Conservation (phyloP, 2,329 filamentous ascomycete species). For the Colletotrichum brevisporum region DNA sequence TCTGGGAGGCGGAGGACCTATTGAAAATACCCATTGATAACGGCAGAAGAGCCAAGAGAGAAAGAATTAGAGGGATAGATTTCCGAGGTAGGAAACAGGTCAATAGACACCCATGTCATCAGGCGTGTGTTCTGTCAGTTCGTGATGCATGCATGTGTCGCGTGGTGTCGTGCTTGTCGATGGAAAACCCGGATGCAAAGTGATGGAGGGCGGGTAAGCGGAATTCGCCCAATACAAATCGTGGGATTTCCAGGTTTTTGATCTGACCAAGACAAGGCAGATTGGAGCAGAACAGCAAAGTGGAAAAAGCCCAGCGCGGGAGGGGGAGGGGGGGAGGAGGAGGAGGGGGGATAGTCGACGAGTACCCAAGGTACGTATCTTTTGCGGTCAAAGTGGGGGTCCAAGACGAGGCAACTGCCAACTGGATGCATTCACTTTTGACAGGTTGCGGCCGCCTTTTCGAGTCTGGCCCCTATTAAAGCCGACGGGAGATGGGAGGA, state of each 20-base stretch:
- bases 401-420: conserved; percentile 26
- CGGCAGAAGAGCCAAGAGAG: too few relatives aligned
- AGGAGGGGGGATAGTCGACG: not conserved
- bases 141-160: not conserved
- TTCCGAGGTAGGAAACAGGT: not conserved
- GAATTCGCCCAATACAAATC: conserved; percentile 18
- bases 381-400: conserved; percentile 12
- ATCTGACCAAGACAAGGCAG: not conserved
- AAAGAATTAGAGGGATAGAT: not conserved
- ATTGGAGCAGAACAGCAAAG: conserved; percentile 20
- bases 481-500: not conserved
- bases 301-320: conserved; percentile 33
- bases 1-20: too few relatives aligned
- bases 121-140: too few relatives aligned
- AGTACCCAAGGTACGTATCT: conserved; percentile 21
- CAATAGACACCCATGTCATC: not conserved
- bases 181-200: not conserved
- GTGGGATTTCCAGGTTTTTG: conserved; percentile 1
- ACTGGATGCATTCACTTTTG: conserved; percentile 11
- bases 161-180: not conserved
- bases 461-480: not conserved
- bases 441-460: conserved; percentile 31
- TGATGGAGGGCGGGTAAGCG: not conserved
- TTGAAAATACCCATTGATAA: too few relatives aligned
- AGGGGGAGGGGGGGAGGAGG: conserved; percentile 21